Base-by-base conservation (phyloP, 495 filamentous ascomycete species). In the Penicillium ucsense region DNA sequence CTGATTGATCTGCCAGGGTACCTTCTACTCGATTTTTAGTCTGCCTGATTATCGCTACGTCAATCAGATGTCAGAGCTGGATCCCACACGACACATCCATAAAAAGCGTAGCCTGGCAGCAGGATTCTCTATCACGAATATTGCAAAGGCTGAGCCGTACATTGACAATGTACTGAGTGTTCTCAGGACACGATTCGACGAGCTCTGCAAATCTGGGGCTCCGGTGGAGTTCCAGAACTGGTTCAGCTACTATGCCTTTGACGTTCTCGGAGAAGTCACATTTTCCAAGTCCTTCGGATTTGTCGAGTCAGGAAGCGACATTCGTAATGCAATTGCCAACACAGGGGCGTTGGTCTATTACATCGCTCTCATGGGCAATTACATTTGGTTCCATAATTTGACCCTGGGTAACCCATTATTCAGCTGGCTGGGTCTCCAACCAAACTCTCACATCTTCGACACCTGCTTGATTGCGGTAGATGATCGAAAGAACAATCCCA, bases 231-330 rank as follows among this genome's bases (percentile, higher is more conserved):
- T 75, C 0, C 61, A 66, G 8, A 37, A 53, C 32, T 78, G 73
- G 74, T 54, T 76, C 31, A 71, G 64, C 38, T 77, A 66, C 52
- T 75, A 66, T 43, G 59, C 71, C 29, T 75, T 77, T 45, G 69
- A 64, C 39, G 74, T 63, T 4, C 56, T 76, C 30, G 72, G 66
- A 27, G 65, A 70, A 44, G 54, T 65, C 3, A 69, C 55, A 5
- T 67, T 72, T 44, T 73, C 67, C 8, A 57, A 64, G 31, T 54
- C 52, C 1, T 73, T 72, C 31, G 71, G 70, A 3, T 76, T 77
- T 47, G 38, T 75, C 5, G 54, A 64, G 37, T 31, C 41, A 1
- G 72, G 68, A 4, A 52, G 37, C 2, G 72, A 76, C 44, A 53
- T 77, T 31, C 61, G 63, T 31, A 58, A 73, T 42, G 67, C 67